phyloP scores from a whole-genome alignment of 345 rosid species.

The Mangifera indica region DNA sequence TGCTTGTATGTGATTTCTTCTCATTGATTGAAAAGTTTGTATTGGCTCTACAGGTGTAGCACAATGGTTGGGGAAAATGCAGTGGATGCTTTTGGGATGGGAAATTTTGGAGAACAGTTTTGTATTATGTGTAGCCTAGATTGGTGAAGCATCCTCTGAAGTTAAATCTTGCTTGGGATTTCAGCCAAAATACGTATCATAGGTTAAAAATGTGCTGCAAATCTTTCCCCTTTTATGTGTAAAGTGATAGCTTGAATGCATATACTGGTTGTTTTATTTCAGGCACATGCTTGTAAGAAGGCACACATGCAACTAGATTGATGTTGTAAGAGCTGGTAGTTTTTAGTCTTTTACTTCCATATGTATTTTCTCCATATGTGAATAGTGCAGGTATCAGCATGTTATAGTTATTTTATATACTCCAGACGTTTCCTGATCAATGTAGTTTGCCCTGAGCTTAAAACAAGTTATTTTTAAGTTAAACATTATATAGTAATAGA shows the following conservation, averaged over 20 bases:
- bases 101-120: slow-evolving; percentile 33
- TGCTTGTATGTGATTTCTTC: not conserved
- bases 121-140: slow-evolving; percentile 26
- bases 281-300: slow-evolving; percentile 49
- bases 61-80: slow-evolving; percentile 14
- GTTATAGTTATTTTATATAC: slow-evolving; percentile 36
- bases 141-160: slow-evolving; percentile 21
- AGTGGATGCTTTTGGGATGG: slow-evolving; percentile 17
- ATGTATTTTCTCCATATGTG: slow-evolving; percentile 41
- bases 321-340: slow-evolving; percentile 35
- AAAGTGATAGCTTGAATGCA: slow-evolving; percentile 33
- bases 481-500: not conserved
- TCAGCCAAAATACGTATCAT: slow-evolving; percentile 12
- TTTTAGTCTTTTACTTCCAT: slow-evolving; percentile 37
- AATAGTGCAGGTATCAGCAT: slow-evolving; percentile 51
- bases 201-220: slow-evolving; percentile 15
- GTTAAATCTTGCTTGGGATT: slow-evolving; percentile 25
- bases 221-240: slow-evolving; percentile 20
- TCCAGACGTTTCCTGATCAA: slow-evolving; percentile 28
- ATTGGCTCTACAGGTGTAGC: slow-evolving; percentile 29
- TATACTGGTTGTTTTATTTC: slow-evolving; percentile 45
- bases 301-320: slow-evolving; percentile 36
- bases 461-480: not conserved
- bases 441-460: slow-evolving; percentile 24
- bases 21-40: slow-evolving; percentile 7